Base-by-base conservation (phyloP, 1,139 yeast genomes). In the Hyphopichia burtonii region DNA sequence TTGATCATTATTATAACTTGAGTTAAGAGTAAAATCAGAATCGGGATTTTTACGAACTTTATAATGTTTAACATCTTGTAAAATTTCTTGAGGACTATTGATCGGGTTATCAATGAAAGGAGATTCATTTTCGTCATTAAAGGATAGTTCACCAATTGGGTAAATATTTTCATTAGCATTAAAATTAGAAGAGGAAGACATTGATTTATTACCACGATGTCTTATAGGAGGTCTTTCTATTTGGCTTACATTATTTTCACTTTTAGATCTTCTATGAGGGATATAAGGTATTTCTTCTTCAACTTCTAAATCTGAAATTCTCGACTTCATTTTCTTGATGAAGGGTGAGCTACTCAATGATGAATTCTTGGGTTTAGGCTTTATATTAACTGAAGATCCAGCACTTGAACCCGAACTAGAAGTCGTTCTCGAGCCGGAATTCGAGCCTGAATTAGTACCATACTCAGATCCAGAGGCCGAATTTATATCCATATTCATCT, bases 301-400 rank as follows among this genome's bases (percentile, higher is more conserved):
- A 14, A 43, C 31, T 31, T 51, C 48, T 14, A 54, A 44, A 37
- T 52, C 54, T 35, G 47, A 54, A 31, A 59, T 41, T 25, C 47
- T 51, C 19, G 53, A 48, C 37, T 61, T 62, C 18, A 64, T 56
- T 30, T 52, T 54, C 38, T 50, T 49, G 7, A 63, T 55, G 44
- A 64, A 63, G 7, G 68, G 68, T 28, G 66, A 59, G 2, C 56
- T 28, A 28, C 25, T 19, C 11, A 19, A 14, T 12, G 25, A 18
- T n/a, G 36, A 33, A 11, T 9, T 25, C 11, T 11, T 11, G 11
- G n/a, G 11, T 25, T 25, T 25, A 25, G 7, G 4, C 11, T 25
- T 25, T 11, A 11, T 9, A 25, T 25, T 25, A 25, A 25, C 28
- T 33, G 25, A 15, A 12, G 12, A 33, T 19, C 25, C 17, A 33